Evolutionary conservation across 2,329 filamentous ascomycete species (phyloP).

Genomic region (Venturia aucupariae): DNA sequence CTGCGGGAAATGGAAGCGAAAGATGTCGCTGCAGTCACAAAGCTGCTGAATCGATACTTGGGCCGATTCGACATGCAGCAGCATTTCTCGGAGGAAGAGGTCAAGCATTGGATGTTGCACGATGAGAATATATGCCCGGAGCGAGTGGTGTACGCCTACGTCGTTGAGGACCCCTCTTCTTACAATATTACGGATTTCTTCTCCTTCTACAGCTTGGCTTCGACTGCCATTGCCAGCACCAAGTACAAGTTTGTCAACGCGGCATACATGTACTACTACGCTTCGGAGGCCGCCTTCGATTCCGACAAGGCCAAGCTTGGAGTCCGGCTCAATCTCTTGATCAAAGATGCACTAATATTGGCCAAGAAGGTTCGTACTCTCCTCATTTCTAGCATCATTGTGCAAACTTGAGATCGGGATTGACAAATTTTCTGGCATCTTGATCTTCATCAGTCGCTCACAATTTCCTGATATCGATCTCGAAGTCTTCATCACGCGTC

Average conservation of each 20-base stretch:
- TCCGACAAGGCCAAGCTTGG: conserved; percentile 54
- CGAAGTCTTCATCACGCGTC: too few species aligned
- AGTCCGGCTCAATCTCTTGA: conserved; percentile 67
- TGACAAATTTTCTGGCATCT: conserved; percentile 21
- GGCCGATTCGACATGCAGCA: conserved; percentile 76
- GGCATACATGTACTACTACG: conserved; percentile 97
- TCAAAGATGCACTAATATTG: conserved; percentile 78
- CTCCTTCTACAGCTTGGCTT: conserved; percentile 93
- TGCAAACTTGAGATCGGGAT: too few species aligned
- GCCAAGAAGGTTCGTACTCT: conserved; percentile 52
- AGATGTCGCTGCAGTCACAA: conserved; percentile 67
- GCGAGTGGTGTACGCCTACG: conserved; percentile 88
- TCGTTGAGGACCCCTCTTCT: conserved; percentile 62
- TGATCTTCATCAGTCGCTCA: conserved; percentile 16
- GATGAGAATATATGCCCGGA: conserved; percentile 53
- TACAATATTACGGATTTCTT: conserved; percentile 92
- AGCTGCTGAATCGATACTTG: conserved; percentile 68
- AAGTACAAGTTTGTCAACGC: conserved; percentile 75
- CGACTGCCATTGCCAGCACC: conserved; percentile 74
- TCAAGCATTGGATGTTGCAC: conserved; percentile 79
- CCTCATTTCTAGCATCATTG: too few species aligned
- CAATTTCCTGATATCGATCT: neutral
- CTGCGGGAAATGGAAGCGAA: conserved; percentile 70
- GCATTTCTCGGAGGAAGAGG: conserved; percentile 68
- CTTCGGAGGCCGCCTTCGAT: conserved; percentile 65